These are phyloP conservation scores for Parsonsia alboflavescens DNA, from an alignment of 257 asterid genomes.

Conservation along the genomic window DNA sequence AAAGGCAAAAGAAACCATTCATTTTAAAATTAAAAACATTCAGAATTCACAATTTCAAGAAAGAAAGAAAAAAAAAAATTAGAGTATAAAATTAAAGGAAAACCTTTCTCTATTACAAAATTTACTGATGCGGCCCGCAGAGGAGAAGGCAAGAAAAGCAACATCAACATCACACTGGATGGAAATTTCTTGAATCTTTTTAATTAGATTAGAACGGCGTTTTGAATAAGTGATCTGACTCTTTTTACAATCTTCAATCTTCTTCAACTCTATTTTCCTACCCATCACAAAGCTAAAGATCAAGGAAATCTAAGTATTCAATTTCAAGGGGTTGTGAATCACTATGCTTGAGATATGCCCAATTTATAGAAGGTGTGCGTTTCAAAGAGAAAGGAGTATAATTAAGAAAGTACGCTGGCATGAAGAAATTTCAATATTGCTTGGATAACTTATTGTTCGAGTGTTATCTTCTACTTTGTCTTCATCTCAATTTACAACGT, in stretches of 20 bases:
- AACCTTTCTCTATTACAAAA: conserved; percentile 34
- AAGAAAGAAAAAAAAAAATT: neutral
- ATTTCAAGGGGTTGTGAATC: neutral
- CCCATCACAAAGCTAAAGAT: conserved; percentile 32
- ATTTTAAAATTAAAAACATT: too few relatives aligned
- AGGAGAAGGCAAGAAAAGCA: conserved; percentile 48
- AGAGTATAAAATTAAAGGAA: neutral
- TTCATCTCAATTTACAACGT: neutral
- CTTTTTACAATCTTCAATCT: conserved; percentile 41
- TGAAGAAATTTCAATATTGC: too few relatives aligned
- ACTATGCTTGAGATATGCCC: neutral
- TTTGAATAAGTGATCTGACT: conserved; percentile 69
- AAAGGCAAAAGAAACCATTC: neutral
- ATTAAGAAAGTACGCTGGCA: too few relatives aligned
- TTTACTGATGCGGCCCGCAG: conserved; percentile 55
- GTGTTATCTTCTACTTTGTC: neutral
- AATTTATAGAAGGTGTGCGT: too few relatives aligned
- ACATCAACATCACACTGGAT: conserved; percentile 46
- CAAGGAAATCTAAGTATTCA: neutral
- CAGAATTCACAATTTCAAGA: neutral
- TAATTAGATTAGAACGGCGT: conserved; percentile 47
- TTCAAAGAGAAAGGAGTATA: too few relatives aligned
- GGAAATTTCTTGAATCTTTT: conserved; percentile 43
- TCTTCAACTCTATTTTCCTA: conserved; percentile 49
- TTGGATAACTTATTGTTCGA: too few relatives aligned